phyloP scores from a whole-genome alignment of 352 stramenopile species.

The Phytopythium litorale region DNA sequence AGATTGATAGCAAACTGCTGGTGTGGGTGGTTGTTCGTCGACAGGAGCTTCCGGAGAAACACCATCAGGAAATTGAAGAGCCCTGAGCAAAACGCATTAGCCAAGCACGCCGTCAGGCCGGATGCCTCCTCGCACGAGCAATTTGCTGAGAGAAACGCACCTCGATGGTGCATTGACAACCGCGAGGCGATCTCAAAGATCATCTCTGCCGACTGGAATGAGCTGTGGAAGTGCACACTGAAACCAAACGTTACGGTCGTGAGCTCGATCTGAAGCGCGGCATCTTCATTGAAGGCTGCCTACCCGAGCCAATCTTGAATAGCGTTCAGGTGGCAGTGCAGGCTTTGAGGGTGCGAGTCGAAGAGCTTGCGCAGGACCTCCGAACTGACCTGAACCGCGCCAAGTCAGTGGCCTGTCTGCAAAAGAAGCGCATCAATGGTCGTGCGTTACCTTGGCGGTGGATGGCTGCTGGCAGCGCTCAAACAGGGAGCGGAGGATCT shows the following conservation, averaged over 20 bases:
- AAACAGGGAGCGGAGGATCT: constrained; percentile 40
- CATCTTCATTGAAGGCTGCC: not conserved
- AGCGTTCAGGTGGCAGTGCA: constrained; percentile 42
- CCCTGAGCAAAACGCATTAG: constrained; percentile 28
- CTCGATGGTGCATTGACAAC: constrained; percentile 39
- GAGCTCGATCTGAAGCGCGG: not conserved
- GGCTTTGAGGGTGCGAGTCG: constrained; percentile 26
- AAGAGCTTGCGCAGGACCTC: constrained; percentile 38
- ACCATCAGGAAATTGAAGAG: constrained; percentile 84
- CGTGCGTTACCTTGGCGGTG: constrained; percentile 22
- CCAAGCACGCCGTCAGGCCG: not conserved
- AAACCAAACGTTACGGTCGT: not conserved
- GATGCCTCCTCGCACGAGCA: not conserved
- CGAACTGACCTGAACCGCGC: constrained; percentile 1
- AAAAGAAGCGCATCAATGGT: not conserved
- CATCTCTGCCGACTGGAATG: constrained; percentile 29
- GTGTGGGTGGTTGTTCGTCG: constrained; percentile 33
- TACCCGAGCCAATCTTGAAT: constrained; percentile 74
- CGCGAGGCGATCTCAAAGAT: constrained; percentile 47
- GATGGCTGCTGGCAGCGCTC: constrained; percentile 23
- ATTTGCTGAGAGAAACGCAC: constrained; percentile 9
- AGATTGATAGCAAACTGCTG: constrained; percentile 62
- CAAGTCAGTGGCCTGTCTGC: not conserved
- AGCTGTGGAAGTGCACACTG: constrained; percentile 46
- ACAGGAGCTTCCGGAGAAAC: constrained; percentile 73